Evolutionary conservation across 208 protist species (phyloP), one percentile per base, ranked within the genome.

Genomic region (Crithidia acanthocephali): DNA sequence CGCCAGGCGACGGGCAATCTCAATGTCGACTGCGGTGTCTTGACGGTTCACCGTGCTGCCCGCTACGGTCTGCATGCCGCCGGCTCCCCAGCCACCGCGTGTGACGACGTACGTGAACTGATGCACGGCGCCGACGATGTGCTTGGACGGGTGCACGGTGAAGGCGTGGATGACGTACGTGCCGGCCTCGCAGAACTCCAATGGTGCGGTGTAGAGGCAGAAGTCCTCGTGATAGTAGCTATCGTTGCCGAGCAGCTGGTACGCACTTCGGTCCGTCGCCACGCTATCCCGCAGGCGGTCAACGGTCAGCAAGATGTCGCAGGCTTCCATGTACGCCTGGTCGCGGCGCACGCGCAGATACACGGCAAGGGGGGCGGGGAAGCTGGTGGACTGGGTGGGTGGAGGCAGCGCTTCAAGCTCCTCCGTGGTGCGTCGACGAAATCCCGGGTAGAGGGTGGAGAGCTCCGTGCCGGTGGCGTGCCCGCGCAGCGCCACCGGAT

Each of bases 51-150:
- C 8, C 10, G 33, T 18, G 32, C 37, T 53, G 48, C 53, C 40
- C 13, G 7, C 37, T 2, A 33, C 9, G 51, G 48, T 64, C 20
- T 18, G 25, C 11, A 18, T 10, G 42, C 37, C 35, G 23, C 44
- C 27, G 56, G 16, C 10, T 27, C 27, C 16, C 40, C n/a, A n/a
- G n/a, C n/a, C n/a, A n/a, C n/a, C 10, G n/a, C 28, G 37, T 1
- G 77, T 65, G 27, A 94, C 56, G 18, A 74, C 72, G 58, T 85
- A 95, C 20, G 67, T 59, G 40, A 95, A 93, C 33, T 86, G 78
- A 53, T 95, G 90, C 32, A 93, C 85, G 0, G 74, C 58, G 0
- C 90, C 86, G 25, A 95, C 86, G 18, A 76, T 50, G 32, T 88
- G 52, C 28, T 66, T 58, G 5, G 52, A 37, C 6, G 85, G 77